Percentiles rank a stretch among this genome's conserved stretches.
phyloP scores from a whole-genome alignment of 805 yeast genomes.

The Tetrapisispora pingtungensis region DNA sequence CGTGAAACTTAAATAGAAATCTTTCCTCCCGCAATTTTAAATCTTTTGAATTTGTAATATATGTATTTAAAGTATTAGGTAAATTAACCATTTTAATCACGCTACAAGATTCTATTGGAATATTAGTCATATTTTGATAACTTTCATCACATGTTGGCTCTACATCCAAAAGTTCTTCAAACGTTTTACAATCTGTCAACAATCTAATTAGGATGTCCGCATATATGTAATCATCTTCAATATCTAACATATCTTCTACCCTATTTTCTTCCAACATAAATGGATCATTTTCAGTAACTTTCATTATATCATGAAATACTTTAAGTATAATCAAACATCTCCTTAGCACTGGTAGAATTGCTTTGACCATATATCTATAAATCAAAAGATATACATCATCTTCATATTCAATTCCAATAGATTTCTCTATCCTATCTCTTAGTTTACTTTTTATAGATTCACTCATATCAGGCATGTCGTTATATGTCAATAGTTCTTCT shows the following conservation, averaged over 20 bases:
- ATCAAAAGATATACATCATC: slow-evolving; percentile 10
- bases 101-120: slow-evolving; percentile 42
- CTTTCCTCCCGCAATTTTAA: slow-evolving; percentile 25
- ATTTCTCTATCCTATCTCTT: neutral
- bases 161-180: slow-evolving; percentile 6
- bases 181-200: slow-evolving; percentile 10
- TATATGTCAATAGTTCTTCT: slow-evolving; percentile 3
- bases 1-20: slow-evolving; percentile 17
- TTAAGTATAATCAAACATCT: slow-evolving; percentile 27
- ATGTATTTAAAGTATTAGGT: slow-evolving; percentile 37
- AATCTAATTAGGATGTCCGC: slow-evolving; percentile 9
- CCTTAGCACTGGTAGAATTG: slow-evolving; percentile 20
- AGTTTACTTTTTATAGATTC: neutral
- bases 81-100: slow-evolving; percentile 42
- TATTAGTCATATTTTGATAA: slow-evolving; percentile 3
- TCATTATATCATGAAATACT: slow-evolving; percentile 24
- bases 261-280: slow-evolving; percentile 18
- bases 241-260: slow-evolving; percentile 9
- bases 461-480: slow-evolving; percentile 5
- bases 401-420: neutral
- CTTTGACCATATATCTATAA: slow-evolving; percentile 16
- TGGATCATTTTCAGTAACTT: slow-evolving; percentile 17
- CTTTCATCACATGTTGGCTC: neutral
- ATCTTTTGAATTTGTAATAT: slow-evolving; percentile 27
- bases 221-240: slow-evolving; percentile 5